Conservation (phyloP, 352 stramenopile genomes). For the Phytopythium mirpurense region DNA sequence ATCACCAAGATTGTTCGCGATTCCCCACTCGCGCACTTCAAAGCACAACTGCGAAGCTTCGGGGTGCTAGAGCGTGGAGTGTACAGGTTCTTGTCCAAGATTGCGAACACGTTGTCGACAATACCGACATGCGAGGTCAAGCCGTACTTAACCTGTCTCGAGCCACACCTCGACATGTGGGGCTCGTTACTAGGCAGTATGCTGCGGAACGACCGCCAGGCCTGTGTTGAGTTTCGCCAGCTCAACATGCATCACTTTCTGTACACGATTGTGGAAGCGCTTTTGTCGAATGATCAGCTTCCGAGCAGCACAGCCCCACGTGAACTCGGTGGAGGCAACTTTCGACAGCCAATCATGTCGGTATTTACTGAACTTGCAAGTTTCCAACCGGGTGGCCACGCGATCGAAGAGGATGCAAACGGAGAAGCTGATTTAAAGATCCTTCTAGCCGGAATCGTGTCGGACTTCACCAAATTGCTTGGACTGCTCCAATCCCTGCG, state of each 20-base stretch:
- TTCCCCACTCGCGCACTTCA: slow-evolving; percentile 24
- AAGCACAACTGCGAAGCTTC: slow-evolving; percentile 44
- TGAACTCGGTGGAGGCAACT: slow-evolving; percentile 11
- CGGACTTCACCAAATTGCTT: slow-evolving; percentile 50
- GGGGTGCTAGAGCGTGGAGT: slow-evolving; percentile 62
- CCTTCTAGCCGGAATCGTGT: slow-evolving; percentile 47
- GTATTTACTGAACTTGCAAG: slow-evolving; percentile 36
- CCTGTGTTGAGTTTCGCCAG: slow-evolving; percentile 51
- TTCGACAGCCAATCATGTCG: slow-evolving; percentile 24
- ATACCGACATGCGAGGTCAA: slow-evolving; percentile 11
- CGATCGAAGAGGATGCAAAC: background rate
- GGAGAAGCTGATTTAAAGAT: slow-evolving; percentile 11
- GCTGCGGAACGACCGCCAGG: slow-evolving; percentile 34
- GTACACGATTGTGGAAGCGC: slow-evolving; percentile 43
- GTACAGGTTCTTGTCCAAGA: slow-evolving; percentile 44
- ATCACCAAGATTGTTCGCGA: slow-evolving; percentile 59
- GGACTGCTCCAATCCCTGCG: slow-evolving; percentile 42
- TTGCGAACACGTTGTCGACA: slow-evolving; percentile 32
- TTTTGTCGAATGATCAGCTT: slow-evolving; percentile 27
- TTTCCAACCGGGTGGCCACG: slow-evolving; percentile 4
- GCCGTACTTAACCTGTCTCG: slow-evolving; percentile 22
- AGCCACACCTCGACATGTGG: slow-evolving; percentile 36
- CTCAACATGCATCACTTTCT: slow-evolving; percentile 46
- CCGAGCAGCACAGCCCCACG: slow-evolving; percentile 10
- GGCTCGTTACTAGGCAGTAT: slow-evolving; percentile 39